phyloP scores from a whole-genome alignment of 495 filamentous ascomycete species.

The Penicillium riverlandense region DNA sequence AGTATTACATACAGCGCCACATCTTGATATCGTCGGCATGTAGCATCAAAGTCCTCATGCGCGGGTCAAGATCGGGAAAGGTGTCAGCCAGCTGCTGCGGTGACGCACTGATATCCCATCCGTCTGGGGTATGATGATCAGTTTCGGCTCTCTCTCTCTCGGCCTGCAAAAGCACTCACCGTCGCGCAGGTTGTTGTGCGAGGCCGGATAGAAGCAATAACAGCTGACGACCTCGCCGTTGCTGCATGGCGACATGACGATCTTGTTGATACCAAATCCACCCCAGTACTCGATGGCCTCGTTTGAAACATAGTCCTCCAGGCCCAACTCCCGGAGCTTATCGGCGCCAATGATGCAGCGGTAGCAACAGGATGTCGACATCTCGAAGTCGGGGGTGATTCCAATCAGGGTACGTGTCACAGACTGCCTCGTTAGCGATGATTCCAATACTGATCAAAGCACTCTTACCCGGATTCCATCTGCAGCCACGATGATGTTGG shows the following conservation, averaged over 20 bases:
- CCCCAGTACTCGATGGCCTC: constrained; percentile 29
- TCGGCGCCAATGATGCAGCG: constrained; percentile 22
- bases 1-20: constrained; percentile 16
- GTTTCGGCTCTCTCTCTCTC: no score
- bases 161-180: no score
- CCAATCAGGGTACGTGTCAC: constrained; percentile 12
- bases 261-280: constrained; percentile 25
- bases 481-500: constrained; percentile 20
- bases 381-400: constrained; percentile 16
- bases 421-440: constrained; percentile 2
- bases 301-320: constrained; percentile 19
- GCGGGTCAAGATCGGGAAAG: constrained; percentile 17
- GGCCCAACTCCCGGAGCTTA: constrained; percentile 15
- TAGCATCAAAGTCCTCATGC: constrained; percentile 17
- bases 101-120: constrained; percentile 17
- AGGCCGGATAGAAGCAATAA: constrained; percentile 20
- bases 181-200: constrained; percentile 15
- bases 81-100: constrained; percentile 19
- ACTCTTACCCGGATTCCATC: constrained; percentile 23
- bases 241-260: constrained; percentile 23
- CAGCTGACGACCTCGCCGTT: constrained; percentile 20
- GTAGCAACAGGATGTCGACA: constrained; percentile 24
- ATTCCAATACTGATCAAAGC: neutral
- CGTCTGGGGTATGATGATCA: constrained; percentile 2
- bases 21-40: constrained; percentile 25